Conservation (phyloP, 2,329 filamentous ascomycete genomes). For the Simplicillium sp. region DNA sequence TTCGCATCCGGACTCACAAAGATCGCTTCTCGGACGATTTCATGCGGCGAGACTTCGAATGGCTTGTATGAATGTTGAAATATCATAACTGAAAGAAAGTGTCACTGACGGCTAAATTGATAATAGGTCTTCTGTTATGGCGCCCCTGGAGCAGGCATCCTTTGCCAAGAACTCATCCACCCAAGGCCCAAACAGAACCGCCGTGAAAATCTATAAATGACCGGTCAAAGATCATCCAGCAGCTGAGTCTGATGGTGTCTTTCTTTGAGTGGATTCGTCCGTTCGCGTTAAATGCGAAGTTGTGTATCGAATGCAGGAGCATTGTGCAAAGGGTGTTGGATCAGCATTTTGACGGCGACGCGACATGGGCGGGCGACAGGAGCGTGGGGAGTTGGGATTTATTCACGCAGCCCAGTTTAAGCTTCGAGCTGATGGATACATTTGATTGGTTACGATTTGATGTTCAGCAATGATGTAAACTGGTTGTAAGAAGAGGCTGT, state of each 20-base stretch:
- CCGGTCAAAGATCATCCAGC: slow-evolving; percentile 39
- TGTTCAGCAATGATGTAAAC: not conserved
- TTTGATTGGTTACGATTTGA: slow-evolving; percentile 25
- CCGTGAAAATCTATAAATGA: slow-evolving; percentile 21
- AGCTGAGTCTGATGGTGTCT: slow-evolving; percentile 39
- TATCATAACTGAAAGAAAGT: not conserved
- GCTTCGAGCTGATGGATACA: slow-evolving; percentile 30
- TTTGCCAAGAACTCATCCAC: slow-evolving; percentile 39
- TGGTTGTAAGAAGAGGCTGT: too few relatives aligned
- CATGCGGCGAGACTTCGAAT: slow-evolving; percentile 35
- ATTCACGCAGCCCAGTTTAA: slow-evolving; percentile 20
- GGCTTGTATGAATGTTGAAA: slow-evolving; percentile 28
- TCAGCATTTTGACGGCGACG: slow-evolving; percentile 31
- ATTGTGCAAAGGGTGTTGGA: slow-evolving; percentile 42
- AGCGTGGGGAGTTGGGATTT: slow-evolving; percentile 14
- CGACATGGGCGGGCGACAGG: slow-evolving; percentile 20
- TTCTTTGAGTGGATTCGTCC: slow-evolving; percentile 42
- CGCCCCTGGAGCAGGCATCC: slow-evolving; percentile 37
- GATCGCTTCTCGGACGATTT: slow-evolving; percentile 26
- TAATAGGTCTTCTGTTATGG: slow-evolving; percentile 35
- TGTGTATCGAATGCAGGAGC: slow-evolving; percentile 34
- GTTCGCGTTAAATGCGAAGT: slow-evolving; percentile 35
- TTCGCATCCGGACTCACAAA: slow-evolving; percentile 39
- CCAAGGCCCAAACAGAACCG: slow-evolving; percentile 22
- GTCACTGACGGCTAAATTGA: slow-evolving; percentile 10